Evolutionary conservation across 768 basidiomycete species (phyloP).

Genomic region (Postia placenta): DNA sequence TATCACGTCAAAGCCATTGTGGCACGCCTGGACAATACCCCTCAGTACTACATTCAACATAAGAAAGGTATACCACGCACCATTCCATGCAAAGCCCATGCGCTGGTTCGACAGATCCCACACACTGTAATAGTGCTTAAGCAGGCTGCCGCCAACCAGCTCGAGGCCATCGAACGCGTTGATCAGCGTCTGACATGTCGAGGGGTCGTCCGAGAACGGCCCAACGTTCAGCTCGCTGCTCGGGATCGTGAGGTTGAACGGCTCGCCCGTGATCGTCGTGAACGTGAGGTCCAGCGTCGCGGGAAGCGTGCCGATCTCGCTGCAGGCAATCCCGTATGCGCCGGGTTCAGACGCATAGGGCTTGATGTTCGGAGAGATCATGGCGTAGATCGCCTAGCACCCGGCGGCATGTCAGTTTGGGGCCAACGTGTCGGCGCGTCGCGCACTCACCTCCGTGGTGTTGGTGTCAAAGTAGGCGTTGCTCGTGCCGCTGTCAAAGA

Average conservation of each 20-base stretch:
- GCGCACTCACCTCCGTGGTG: conserved; percentile 39
- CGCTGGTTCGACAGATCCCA: conserved; percentile 47
- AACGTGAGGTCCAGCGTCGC: conserved; percentile 49
- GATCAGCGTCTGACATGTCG: conserved; percentile 51
- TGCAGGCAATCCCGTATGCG: conserved; percentile 45
- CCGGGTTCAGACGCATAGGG: conserved; percentile 46
- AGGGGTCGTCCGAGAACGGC: conserved; percentile 44
- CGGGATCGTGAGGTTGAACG: conserved; percentile 53
- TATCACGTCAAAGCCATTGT: neutral
- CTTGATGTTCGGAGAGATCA: conserved; percentile 52
- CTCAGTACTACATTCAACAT: neutral
- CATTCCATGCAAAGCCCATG: conserved; percentile 48
- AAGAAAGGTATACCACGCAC: conserved; percentile 9
- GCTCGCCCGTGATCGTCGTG: conserved; percentile 40
- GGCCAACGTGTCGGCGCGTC: no score
- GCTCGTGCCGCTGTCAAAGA: conserved; percentile 55
- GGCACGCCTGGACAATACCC: neutral
- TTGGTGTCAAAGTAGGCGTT: conserved; percentile 45
- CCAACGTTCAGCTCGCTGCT: conserved; percentile 53
- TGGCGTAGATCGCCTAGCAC: conserved; percentile 53
- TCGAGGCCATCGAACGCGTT: conserved; percentile 48
- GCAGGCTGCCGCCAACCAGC: conserved; percentile 47
- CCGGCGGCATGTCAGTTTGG: no score
- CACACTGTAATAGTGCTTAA: conserved; percentile 57
- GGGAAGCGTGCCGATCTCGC: conserved; percentile 37